Conservation (phyloP, 2,329 filamentous ascomycete genomes). For the Claviceps africana region DNA sequence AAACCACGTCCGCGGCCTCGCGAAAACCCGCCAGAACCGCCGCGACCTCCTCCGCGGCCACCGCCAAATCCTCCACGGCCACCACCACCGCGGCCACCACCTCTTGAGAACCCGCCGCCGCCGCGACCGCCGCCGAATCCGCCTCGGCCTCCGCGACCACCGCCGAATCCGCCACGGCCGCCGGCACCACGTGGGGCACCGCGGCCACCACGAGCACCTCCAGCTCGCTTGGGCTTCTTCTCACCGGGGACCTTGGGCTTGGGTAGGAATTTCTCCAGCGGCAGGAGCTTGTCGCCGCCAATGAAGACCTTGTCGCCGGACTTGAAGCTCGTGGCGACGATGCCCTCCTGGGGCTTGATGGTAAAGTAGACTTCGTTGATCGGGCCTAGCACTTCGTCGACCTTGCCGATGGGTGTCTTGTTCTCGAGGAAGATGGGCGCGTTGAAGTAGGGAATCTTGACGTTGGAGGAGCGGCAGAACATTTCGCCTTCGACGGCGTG, state of each 20-base stretch:
- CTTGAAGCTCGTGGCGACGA: slow-evolving; percentile 90
- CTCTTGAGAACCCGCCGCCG: slow-evolving; percentile 20
- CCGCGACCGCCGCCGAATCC: slow-evolving; percentile 10
- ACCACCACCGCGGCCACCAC: slow-evolving; percentile 20
- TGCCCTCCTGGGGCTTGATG: slow-evolving; percentile 92
- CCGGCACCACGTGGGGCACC: slow-evolving; percentile 14
- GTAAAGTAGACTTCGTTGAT: slow-evolving; percentile 99
- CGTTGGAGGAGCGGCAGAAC: slow-evolving; percentile 88
- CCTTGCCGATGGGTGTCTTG: slow-evolving; percentile 91
- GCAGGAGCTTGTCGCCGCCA: slow-evolving; percentile 82
- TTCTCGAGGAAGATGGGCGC: slow-evolving; percentile 98
- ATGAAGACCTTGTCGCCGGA: slow-evolving; percentile 96
- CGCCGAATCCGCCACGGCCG: slow-evolving; percentile 15
- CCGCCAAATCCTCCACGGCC: slow-evolving; percentile 11
- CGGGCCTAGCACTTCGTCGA: slow-evolving; percentile 93
- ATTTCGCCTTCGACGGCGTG: slow-evolving; percentile 96
- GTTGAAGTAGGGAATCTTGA: slow-evolving; percentile 98
- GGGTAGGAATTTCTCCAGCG: slow-evolving; percentile 89
- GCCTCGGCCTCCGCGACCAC: slow-evolving; percentile 9
- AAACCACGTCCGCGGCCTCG: slow-evolving; percentile 22
- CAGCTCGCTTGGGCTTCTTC: slow-evolving; percentile 47
- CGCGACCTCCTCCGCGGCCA: slow-evolving; percentile 2
- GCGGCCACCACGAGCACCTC: slow-evolving; percentile 24
- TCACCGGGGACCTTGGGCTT: slow-evolving; percentile 71
- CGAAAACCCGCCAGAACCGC: slow-evolving; percentile 26